phyloP scores from a whole-genome alignment of 352 stramenopile genomes.

The Pythium insidiosum region DNA sequence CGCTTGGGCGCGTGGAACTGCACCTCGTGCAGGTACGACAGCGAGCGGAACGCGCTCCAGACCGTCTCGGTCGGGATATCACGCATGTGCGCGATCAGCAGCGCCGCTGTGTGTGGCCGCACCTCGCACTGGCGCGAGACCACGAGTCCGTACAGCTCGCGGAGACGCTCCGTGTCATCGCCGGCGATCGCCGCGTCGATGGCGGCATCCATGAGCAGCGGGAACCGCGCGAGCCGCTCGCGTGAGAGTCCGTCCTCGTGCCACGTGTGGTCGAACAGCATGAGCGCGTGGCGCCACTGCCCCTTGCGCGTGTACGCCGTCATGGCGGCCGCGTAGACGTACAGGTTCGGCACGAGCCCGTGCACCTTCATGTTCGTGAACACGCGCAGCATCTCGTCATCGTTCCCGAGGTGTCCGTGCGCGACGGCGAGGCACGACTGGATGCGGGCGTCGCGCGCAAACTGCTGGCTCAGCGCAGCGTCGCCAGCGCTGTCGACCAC shows the following conservation, averaged over 20 bases:
- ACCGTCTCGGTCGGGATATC: constrained; percentile 32
- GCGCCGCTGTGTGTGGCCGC: constrained; percentile 36
- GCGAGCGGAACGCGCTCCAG: constrained; percentile 42
- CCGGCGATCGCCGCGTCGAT: constrained; percentile 39
- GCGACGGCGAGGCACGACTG: constrained; percentile 56
- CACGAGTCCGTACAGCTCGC: constrained; percentile 39
- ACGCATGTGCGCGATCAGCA: constrained; percentile 32
- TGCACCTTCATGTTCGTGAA: constrained; percentile 73
- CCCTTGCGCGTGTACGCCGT: constrained; percentile 52
- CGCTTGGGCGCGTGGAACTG: constrained; percentile 11
- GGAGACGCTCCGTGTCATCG: constrained; percentile 33
- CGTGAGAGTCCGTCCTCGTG: constrained; percentile 30
- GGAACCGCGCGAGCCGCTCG: constrained; percentile 22
- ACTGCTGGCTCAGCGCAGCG: constrained; percentile 8
- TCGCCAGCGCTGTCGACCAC: neutral
- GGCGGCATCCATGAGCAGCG: constrained; percentile 61
- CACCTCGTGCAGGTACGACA: constrained; percentile 37
- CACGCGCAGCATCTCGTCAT: constrained; percentile 48
- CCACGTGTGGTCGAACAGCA: constrained; percentile 68
- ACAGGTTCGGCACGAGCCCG: constrained; percentile 50
- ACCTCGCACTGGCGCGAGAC: constrained; percentile 25
- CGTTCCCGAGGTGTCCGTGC: constrained; percentile 27
- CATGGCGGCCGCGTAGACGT: constrained; percentile 67
- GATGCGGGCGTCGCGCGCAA: constrained; percentile 46
- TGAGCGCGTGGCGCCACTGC: constrained; percentile 59